A percentile compares a stretch with the other conserved stretches of the same genome.
phyloP scores from a whole-genome alignment of 768 basidiomycete genomes.

The Xerocomellus chrysenteron region DNA sequence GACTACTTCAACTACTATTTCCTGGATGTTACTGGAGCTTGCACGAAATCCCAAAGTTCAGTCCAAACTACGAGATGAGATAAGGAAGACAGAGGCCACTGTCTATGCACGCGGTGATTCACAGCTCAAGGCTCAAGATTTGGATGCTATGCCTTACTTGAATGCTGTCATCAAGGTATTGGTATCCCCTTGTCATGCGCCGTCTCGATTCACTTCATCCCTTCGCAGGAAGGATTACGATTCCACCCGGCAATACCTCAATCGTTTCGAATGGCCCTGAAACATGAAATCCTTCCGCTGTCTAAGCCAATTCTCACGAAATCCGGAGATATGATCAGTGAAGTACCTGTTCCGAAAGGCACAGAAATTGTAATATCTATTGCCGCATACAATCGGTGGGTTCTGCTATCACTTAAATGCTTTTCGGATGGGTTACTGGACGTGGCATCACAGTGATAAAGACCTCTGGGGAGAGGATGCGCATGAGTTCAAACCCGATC shows the following conservation, averaged over 20 bases:
- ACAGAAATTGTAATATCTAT: constrained; percentile 49
- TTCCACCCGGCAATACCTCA: constrained; percentile 48
- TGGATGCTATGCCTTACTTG: constrained; percentile 51
- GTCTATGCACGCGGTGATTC: neutral
- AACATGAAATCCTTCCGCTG: constrained; percentile 59
- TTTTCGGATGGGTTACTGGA: neutral
- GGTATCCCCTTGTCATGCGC: neutral
- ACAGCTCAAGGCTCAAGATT: constrained; percentile 32
- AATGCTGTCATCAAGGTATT: constrained; percentile 36
- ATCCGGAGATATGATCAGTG: constrained; percentile 41
- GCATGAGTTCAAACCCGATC: constrained; percentile 18
- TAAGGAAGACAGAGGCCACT: neutral
- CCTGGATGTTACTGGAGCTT: constrained; percentile 63
- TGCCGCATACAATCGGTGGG: constrained; percentile 56
- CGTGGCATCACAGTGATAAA: constrained; percentile 6
- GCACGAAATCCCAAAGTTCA: constrained; percentile 57
- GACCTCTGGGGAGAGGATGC: constrained; percentile 30
- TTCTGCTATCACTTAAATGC: neutral
- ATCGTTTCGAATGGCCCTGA: constrained; percentile 47
- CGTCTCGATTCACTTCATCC: constrained; percentile 6
- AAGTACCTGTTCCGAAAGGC: constrained; percentile 50
- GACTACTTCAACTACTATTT: constrained; percentile 52
- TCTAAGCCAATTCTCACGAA: constrained; percentile 47
- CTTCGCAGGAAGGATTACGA: constrained; percentile 42
- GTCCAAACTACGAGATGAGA: constrained; percentile 47